Conservation (phyloP, 2,329 filamentous ascomycete genomes). For the Alternaria consortialis region DNA sequence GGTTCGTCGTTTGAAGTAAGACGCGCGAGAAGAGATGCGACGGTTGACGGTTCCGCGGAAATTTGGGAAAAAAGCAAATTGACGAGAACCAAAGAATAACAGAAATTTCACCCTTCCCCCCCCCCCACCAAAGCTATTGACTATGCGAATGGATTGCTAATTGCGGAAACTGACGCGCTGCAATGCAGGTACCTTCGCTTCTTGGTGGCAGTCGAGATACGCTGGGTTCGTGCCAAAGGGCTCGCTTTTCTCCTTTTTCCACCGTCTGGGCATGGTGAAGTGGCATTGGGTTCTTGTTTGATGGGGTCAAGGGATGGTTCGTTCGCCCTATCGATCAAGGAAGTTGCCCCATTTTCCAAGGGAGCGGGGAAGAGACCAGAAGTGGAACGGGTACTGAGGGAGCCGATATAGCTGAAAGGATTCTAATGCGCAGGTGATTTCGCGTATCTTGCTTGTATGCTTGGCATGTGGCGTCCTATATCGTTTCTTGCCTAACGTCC, state of each 20-base stretch:
- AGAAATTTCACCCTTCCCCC: no score
- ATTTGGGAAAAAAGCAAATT: not conserved
- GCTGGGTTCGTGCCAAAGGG: conserved; percentile 52
- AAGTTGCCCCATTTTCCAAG: not conserved
- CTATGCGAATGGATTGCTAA: not conserved
- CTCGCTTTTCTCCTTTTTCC: conserved; percentile 56
- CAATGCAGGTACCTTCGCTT: conserved; percentile 48
- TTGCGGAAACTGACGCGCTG: not conserved
- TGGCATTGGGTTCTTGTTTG: conserved; percentile 25
- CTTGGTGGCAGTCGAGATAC: conserved; percentile 53
- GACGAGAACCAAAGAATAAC: not conserved
- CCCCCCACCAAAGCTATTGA: no score
- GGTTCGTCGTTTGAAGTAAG: not conserved
- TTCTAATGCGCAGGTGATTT: not conserved
- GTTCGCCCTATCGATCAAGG: no score
- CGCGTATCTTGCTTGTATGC: not conserved
- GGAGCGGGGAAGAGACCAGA: not conserved
- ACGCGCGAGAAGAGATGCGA: not conserved
- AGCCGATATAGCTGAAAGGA: not conserved
- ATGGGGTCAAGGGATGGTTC: not conserved
- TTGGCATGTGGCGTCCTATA: not conserved
- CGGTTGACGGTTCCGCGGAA: not conserved
- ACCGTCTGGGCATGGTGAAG: conserved; percentile 55
- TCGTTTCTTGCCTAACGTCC: not conserved
- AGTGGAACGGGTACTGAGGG: not conserved